These are phyloP conservation scores for Erigeron canadensis DNA, from an alignment of 129 eudicot genomes.

Conservation along the genomic window DNA sequence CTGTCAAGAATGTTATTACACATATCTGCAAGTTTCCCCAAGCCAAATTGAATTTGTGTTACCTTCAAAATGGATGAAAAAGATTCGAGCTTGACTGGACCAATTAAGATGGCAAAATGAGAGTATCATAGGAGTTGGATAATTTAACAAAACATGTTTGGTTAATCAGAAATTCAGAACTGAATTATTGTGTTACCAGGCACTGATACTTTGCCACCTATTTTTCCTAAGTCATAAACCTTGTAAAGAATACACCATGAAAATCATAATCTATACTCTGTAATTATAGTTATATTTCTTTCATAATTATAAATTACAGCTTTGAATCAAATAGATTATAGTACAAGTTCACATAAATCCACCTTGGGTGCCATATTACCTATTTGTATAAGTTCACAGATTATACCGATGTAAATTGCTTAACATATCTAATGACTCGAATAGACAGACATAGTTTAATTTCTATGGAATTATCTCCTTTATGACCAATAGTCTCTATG, in stretches of 20 bases:
- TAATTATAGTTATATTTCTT: too few relatives aligned
- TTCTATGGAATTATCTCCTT: not conserved
- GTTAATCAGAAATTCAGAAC: not conserved
- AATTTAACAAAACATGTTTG: not conserved
- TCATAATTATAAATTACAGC: too few relatives aligned
- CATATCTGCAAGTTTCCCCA: not conserved
- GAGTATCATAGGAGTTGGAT: not conserved
- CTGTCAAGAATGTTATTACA: constrained; percentile 5
- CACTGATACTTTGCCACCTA: not conserved
- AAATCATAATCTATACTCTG: too few relatives aligned
- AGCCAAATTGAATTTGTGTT: constrained; percentile 2
- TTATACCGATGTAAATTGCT: not conserved
- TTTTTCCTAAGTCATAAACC: not conserved
- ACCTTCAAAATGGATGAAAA: not conserved
- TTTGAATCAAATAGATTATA: too few relatives aligned
- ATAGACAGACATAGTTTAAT: not conserved
- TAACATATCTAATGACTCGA: not conserved
- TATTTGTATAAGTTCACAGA: not conserved
- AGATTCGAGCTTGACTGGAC: not conserved
- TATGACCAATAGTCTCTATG: not conserved
- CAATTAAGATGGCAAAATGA: constrained; percentile 3
- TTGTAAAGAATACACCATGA: too few relatives aligned
- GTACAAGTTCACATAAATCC: too few relatives aligned
- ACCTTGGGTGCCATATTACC: too few relatives aligned
- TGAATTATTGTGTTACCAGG: not conserved